These are phyloP conservation scores for Kondoa malvinella DNA, from an alignment of 768 basidiomycete species.

Conservation along the genomic window DNA sequence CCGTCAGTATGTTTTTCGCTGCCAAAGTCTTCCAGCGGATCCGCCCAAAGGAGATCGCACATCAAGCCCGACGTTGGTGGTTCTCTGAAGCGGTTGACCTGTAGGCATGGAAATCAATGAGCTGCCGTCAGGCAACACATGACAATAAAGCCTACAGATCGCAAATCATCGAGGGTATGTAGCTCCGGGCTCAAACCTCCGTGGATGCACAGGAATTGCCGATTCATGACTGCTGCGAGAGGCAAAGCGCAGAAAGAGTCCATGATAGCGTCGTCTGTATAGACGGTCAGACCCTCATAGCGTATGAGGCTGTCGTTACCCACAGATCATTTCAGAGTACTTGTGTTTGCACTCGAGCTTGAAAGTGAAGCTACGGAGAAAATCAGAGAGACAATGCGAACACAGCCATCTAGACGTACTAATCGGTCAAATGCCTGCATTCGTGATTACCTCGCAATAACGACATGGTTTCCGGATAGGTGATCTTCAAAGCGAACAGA, in stretches of 20 bases:
- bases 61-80: constrained; percentile 93
- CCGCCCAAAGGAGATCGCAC: constrained; percentile 98
- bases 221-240: constrained; percentile 95
- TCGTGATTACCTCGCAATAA: constrained; percentile 96
- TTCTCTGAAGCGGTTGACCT: constrained; percentile 97
- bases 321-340: constrained; percentile 75
- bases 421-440: constrained; percentile 94
- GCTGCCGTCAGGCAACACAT: background rate
- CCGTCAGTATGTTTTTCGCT: constrained; percentile 77
- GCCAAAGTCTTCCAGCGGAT: constrained; percentile 94
- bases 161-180: constrained; percentile 85
- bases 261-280: constrained; percentile 73
- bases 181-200: constrained; percentile 91
- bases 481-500: constrained; percentile 95
- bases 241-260: constrained; percentile 90
- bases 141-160: constrained; percentile 44
- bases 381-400: background rate
- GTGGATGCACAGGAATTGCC: constrained; percentile 96
- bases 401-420: constrained; percentile 30
- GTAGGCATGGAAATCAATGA: background rate
- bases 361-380: constrained; percentile 53
- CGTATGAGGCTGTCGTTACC: background rate
- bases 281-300: background rate
- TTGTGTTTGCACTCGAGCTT: constrained; percentile 98
- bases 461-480: constrained; percentile 95